Percentiles rank a stretch among this genome's conserved stretches.
Evolutionary conservation across 352 stramenopile species (phyloP).

Genomic region (Pythium phragmiticola): DNA sequence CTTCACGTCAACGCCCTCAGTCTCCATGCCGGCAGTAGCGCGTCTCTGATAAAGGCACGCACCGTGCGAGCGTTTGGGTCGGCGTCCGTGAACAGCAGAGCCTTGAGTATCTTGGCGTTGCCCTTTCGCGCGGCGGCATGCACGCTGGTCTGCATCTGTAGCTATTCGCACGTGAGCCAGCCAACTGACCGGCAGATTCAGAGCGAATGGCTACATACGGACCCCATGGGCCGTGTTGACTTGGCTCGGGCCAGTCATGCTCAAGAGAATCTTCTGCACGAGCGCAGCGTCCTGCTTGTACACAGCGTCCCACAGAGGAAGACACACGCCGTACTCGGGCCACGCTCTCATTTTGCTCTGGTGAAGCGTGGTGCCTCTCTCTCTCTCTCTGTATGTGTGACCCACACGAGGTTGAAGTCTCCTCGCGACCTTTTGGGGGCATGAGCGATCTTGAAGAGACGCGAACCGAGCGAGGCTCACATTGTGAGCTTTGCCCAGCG

Average conservation of each 20-base stretch:
- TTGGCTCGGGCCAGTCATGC: slow-evolving; percentile 28
- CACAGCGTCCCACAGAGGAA: slow-evolving; percentile 63
- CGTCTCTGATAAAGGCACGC: background rate
- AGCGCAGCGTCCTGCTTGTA: slow-evolving; percentile 39
- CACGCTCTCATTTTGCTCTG: slow-evolving; percentile 30
- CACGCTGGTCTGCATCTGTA: slow-evolving; percentile 63
- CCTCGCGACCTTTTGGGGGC: slow-evolving; percentile 7
- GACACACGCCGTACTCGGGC: slow-evolving; percentile 38
- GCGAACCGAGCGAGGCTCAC: background rate
- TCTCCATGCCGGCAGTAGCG: background rate
- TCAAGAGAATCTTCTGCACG: slow-evolving; percentile 45
- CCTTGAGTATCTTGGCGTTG: slow-evolving; percentile 58
- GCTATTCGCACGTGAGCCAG: slow-evolving; percentile 22
- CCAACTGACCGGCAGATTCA: background rate
- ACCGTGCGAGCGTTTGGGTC: slow-evolving; percentile 55
- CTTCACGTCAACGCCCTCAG: slow-evolving; percentile 15
- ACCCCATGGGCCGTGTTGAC: slow-evolving; percentile 59
- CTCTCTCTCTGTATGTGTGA: slow-evolving; percentile 3
- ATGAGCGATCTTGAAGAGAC: slow-evolving; percentile 23
- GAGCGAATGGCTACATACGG: background rate
- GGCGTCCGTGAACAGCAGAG: slow-evolving; percentile 42
- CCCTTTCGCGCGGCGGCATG: slow-evolving; percentile 53
- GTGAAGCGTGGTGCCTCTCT: too few relatives aligned
- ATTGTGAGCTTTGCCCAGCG: background rate
- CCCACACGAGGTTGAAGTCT: slow-evolving; percentile 14